A percentile compares a stretch with the other conserved stretches of the same genome.
phyloP scores from a whole-genome alignment of 495 filamentous ascomycete species.

The Tuber calosporum region DNA sequence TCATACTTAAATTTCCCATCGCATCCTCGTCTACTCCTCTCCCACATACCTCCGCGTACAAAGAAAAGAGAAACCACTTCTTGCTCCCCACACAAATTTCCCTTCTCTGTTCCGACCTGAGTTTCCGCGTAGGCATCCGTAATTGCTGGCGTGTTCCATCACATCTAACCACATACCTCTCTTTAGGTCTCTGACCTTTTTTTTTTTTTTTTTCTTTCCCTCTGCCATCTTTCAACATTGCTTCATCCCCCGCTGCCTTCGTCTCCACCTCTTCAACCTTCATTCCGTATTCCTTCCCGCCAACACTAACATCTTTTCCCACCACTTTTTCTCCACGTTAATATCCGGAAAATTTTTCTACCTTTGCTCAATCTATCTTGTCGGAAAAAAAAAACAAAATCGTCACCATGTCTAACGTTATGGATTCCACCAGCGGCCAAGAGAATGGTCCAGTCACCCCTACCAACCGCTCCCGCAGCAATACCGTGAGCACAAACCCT shows the following conservation, averaged over 20 bases:
- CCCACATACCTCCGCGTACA: not conserved
- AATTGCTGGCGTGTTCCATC: not conserved
- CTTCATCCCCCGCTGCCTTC: conserved; percentile 5
- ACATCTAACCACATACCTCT: not conserved
- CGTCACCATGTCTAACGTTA: conserved; percentile 10
- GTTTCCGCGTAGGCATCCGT: not conserved
- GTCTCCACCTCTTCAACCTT: not conserved
- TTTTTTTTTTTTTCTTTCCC: not conserved
- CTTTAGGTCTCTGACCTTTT: not conserved
- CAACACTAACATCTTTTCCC: conserved; percentile 7
- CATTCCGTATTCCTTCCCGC: not conserved
- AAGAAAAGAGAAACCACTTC: not conserved
- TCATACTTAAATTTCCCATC: conserved; percentile 9
- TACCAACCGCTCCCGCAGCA: conserved; percentile 20
- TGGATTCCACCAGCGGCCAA: conserved; percentile 18
- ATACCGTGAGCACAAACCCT: conserved; percentile 23
- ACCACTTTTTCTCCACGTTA: not conserved
- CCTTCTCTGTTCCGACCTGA: not conserved
- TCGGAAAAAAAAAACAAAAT: not conserved
- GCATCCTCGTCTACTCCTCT: conserved; percentile 8
- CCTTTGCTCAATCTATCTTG: conserved; percentile 8
- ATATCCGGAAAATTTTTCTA: not conserved
- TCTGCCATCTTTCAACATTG: conserved; percentile 1
- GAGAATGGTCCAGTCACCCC: conserved; percentile 21
- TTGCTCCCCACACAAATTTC: not conserved